Conservation (phyloP, 2,329 filamentous ascomycete species). For the Calonectria pseudoreteaudii region DNA sequence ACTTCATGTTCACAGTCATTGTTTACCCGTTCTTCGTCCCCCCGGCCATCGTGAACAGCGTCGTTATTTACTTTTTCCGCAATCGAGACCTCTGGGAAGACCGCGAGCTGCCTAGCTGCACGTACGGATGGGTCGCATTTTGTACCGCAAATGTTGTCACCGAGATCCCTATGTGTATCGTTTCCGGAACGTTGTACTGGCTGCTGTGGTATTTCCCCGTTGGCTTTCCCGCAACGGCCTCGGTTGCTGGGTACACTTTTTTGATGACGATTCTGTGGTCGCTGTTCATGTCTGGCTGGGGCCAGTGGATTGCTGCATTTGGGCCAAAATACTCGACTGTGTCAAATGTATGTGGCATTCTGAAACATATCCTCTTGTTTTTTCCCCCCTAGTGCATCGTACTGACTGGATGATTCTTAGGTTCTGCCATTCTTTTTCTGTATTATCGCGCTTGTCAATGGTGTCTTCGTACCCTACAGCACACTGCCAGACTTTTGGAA, state of each 20-base stretch:
- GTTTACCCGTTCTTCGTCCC: slow-evolving; percentile 71
- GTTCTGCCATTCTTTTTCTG: slow-evolving; percentile 83
- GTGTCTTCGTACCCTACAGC: slow-evolving; percentile 76
- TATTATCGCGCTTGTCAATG: slow-evolving; percentile 80
- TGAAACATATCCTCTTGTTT: neutral
- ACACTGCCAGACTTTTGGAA: slow-evolving; percentile 73
- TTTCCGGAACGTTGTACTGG: slow-evolving; percentile 75
- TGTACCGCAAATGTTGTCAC: slow-evolving; percentile 76
- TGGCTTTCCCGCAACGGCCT: slow-evolving; percentile 73
- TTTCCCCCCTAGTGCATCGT: neutral
- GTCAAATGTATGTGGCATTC: slow-evolving; percentile 63
- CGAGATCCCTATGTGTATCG: slow-evolving; percentile 77
- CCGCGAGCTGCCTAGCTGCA: slow-evolving; percentile 77
- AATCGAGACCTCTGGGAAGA: slow-evolving; percentile 79
- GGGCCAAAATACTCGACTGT: slow-evolving; percentile 83
- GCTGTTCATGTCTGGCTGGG: slow-evolving; percentile 80
- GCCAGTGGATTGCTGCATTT: slow-evolving; percentile 86
- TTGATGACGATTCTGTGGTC: slow-evolving; percentile 83
- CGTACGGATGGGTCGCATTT: slow-evolving; percentile 83
- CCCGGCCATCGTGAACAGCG: slow-evolving; percentile 76
- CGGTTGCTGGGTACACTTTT: slow-evolving; percentile 78
- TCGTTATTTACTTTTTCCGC: slow-evolving; percentile 80
- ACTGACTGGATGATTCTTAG: slow-evolving; percentile 38
- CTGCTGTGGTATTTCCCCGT: slow-evolving; percentile 81
- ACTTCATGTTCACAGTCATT: slow-evolving; percentile 79